Base-by-base conservation (phyloP, 169 alveolate genomes). In the Cytauxzoon felis region DNA sequence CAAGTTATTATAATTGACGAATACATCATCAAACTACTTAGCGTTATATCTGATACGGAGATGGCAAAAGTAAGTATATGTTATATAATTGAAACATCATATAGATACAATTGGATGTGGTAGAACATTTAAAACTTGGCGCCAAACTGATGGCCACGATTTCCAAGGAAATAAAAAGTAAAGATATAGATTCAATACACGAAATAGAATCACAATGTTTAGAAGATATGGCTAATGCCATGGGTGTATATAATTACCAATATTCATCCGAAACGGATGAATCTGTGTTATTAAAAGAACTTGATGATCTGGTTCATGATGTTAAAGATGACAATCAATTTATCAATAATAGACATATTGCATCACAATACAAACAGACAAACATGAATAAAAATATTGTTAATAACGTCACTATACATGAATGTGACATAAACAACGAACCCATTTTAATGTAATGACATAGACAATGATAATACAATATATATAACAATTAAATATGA, bases 21-120 rank as follows among this genome's bases (percentile, higher is more conserved):
- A 2, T 62, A 53, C 27, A 51, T 36, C 23, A 43, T 38, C 26
- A 52, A 61, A 42, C 62, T 71, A 5, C 67, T 71, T 6, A n/a
- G 3, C 8, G 65, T 71, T 24, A 71, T 71, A 2, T 71, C 82
- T 11, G 82, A 71, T 41, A 61, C 75, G 11, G 82, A 71, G 30
- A 48, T 48, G 66, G 82, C 82, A 18, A 54, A 48, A 62, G 82
- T 61, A 71, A 23, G 58, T 42, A 3, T 38, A 13, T 53, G 48
- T 9, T 4, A 24, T 1, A 24, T 13, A 5, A 5, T 57, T 18
- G 13, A 2, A 4, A 2, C 58, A 63, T 29, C 4, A 9, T 27
- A 7, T 43, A 50, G 82, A 57, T 71, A 16, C 38, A 59, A 18
- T 6, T 58, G 45, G 76, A 71, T 2, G 76, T 60, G 5, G 29